Percentiles rank a stretch among this genome's conserved stretches.
These are phyloP conservation scores for Castanea crenata DNA, from an alignment of 306 rosid genomes.

Conservation along the genomic window DNA sequence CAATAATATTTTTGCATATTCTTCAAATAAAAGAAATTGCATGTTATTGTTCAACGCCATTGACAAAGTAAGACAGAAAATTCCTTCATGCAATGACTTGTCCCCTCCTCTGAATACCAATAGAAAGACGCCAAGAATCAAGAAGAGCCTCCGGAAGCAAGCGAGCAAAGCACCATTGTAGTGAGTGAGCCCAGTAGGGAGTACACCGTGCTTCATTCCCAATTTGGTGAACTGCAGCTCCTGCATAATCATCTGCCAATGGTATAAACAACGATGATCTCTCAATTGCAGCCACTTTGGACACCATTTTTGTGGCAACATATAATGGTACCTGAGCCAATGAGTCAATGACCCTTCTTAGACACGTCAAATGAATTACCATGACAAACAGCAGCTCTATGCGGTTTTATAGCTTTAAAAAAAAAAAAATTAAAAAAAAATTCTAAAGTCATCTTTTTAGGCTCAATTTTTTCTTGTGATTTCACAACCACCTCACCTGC, in stretches of 20 bases:
- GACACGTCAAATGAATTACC: no score
- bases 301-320: constrained; percentile 70
- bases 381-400: no score
- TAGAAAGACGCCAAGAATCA: constrained; percentile 67
- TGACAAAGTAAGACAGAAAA: background rate
- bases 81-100: background rate
- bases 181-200: constrained; percentile 74
- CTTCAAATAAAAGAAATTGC: no score
- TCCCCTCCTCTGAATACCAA: constrained; percentile 47
- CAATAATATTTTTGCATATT: no score
- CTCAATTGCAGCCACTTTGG: constrained; percentile 42
- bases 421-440: no score
- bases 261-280: constrained; percentile 54
- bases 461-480: no score
- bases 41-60: background rate
- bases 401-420: no score
- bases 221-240: constrained; percentile 44
- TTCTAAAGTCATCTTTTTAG: no score
- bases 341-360: background rate
- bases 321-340: constrained; percentile 60
- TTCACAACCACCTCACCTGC: no score
- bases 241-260: constrained; percentile 59
- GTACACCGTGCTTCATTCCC: constrained; percentile 53
- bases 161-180: constrained; percentile 52
- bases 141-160: constrained; percentile 44